phyloP scores from a whole-genome alignment of 1,284 basidiomycete species.

The Ganoderma leucocontextum region DNA sequence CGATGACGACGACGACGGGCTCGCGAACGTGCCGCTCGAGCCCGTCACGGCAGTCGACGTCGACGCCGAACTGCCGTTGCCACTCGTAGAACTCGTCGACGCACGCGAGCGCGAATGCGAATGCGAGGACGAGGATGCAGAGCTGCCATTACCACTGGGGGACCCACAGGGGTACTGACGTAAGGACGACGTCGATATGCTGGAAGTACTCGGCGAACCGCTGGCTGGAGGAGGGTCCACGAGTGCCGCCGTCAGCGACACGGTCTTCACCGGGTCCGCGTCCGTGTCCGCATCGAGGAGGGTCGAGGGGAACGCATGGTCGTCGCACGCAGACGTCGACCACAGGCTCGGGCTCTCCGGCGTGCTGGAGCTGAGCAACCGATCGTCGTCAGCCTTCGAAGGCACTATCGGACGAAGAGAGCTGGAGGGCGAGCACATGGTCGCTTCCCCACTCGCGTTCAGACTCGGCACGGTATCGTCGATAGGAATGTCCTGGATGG shows the following conservation, averaged over 20 bases:
- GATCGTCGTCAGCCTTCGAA: neutral
- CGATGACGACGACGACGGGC: neutral
- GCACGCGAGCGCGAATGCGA: neutral
- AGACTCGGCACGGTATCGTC: neutral
- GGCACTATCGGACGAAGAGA: neutral
- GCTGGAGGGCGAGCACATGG: neutral
- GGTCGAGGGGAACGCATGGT: neutral
- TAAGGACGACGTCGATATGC: neutral
- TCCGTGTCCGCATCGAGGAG: neutral
- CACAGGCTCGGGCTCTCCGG: neutral
- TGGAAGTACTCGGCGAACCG: neutral
- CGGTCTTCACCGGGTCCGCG: neutral
- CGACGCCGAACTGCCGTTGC: neutral
- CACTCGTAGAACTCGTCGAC: neutral
- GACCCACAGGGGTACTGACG: neutral
- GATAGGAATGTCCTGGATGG: constrained; percentile 1
- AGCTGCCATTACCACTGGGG: neutral
- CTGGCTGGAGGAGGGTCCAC: neutral
- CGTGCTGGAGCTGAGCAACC: neutral
- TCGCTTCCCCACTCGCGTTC: neutral
- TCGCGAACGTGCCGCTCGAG: neutral
- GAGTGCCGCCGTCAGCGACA: neutral
- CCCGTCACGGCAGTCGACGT: neutral
- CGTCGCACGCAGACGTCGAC: neutral
- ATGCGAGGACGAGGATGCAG: neutral